Percentiles rank a stretch among this genome's conserved stretches.
phyloP scores from a whole-genome alignment of 2,329 filamentous ascomycete genomes.

The Fusarium brevicatenulatum region DNA sequence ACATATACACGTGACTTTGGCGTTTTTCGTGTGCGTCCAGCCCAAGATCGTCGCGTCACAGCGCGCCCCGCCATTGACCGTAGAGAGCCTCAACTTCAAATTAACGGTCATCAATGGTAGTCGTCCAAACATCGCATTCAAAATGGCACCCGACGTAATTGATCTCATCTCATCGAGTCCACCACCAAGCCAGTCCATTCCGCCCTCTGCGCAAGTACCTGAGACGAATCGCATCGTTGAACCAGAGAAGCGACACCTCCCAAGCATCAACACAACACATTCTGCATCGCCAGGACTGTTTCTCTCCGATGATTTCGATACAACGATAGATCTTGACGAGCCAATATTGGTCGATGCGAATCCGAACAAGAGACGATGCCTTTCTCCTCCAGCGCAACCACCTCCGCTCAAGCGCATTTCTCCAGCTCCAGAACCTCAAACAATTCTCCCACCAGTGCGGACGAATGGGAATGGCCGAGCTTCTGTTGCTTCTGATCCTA shows the following conservation, averaged over 20 bases:
- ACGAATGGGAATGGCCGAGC: slow-evolving; percentile 3
- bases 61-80: slow-evolving; percentile 26
- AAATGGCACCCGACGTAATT: slow-evolving; percentile 50
- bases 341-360: slow-evolving; percentile 30
- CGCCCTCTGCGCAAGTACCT: background rate
- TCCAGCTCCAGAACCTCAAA: slow-evolving; percentile 6
- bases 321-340: slow-evolving; percentile 51
- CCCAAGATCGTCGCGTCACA: slow-evolving; percentile 29
- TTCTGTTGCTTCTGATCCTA: slow-evolving; percentile 38
- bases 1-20: slow-evolving; percentile 39
- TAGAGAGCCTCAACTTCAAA: background rate
- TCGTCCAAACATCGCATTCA: background rate
- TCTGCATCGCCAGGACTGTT: slow-evolving; percentile 17
- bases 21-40: slow-evolving; percentile 37
- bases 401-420: slow-evolving; percentile 31
- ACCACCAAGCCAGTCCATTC: slow-evolving; percentile 7
- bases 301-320: slow-evolving; percentile 54
- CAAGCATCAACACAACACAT: background rate
- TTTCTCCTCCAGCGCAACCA: slow-evolving; percentile 31
- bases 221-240: background rate
- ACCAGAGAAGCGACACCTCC: background rate
- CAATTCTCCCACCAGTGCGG: slow-evolving; percentile 12
- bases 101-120: background rate
- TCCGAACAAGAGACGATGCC: slow-evolving; percentile 46
- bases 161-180: slow-evolving; percentile 53